These are phyloP conservation scores for Gracilaria domingensis DNA, from an alignment of 23 red algal species.

Conservation along the genomic window DNA sequence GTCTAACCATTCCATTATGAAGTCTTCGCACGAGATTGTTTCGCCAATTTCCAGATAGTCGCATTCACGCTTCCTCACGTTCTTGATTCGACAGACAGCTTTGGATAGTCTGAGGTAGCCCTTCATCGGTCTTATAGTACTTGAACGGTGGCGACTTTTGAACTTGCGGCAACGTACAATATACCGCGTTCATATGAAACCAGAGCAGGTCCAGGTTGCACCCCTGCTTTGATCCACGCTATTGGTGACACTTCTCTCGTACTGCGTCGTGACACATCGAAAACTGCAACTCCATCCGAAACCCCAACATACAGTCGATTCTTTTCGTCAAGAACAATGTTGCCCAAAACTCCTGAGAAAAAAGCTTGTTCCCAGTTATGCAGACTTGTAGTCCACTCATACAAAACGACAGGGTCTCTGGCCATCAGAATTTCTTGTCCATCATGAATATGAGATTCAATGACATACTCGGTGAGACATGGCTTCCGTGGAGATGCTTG, in stretches of 20 bases:
- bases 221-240: background rate
- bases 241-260: background rate
- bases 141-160: background rate
- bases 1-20: background rate
- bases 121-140: background rate
- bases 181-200: constrained; percentile 11
- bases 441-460: background rate
- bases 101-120: background rate
- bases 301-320: constrained; percentile 14
- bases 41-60: background rate
- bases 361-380: constrained; percentile 5
- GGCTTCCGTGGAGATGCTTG: constrained; percentile 19
- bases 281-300: constrained; percentile 24
- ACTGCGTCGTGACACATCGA: background rate
- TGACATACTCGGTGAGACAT: constrained; percentile 1
- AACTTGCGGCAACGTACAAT: constrained; percentile 3
- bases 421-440: background rate
- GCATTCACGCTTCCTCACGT: constrained; percentile 15
- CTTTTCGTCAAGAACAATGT: constrained; percentile 21
- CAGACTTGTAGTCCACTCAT: constrained; percentile 20
- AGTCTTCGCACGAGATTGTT: constrained; percentile 13
- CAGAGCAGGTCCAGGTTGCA: background rate
- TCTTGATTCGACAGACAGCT: background rate
- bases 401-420: constrained; percentile 14
- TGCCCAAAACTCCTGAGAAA: background rate